Evolutionary conservation across 495 filamentous ascomycete species (phyloP).

Genomic region (Trichocladium antarcticum): DNA sequence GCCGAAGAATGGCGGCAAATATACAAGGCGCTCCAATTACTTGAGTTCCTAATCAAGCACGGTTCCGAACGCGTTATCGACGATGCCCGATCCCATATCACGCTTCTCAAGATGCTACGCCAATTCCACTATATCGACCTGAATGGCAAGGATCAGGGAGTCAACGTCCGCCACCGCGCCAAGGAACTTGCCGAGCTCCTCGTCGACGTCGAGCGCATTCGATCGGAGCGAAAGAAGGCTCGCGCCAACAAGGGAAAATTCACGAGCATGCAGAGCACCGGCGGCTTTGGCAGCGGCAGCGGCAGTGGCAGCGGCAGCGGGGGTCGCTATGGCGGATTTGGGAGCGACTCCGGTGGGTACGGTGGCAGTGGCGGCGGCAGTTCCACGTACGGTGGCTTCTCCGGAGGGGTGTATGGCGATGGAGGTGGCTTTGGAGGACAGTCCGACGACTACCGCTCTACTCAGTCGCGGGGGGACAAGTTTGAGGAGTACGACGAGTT

Average conservation of each 20-base stretch:
- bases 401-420: constrained; percentile 83
- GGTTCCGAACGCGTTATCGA: constrained; percentile 96
- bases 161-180: constrained; percentile 93
- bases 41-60: constrained; percentile 97
- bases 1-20: constrained; percentile 99
- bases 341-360: constrained; percentile 61
- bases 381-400: constrained; percentile 68
- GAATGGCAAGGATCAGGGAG: constrained; percentile 96
- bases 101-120: constrained; percentile 92
- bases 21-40: constrained; percentile 92
- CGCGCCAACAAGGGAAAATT: constrained; percentile 84
- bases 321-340: constrained; percentile 78
- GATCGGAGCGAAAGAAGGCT: constrained; percentile 89
- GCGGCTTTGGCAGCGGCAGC: constrained; percentile 36
- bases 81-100: constrained; percentile 89
- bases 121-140: constrained; percentile 96
- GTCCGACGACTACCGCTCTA: constrained; percentile 49
- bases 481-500: constrained; percentile 98
- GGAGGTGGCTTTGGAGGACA: constrained; percentile 76
- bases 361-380: constrained; percentile 53
- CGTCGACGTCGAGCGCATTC: constrained; percentile 85
- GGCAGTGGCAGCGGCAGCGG: constrained; percentile 42
- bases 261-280: constrained; percentile 79
- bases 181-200: constrained; percentile 92
- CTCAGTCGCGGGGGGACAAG: constrained; percentile 50